These are phyloP conservation scores for Ophiostoma piceae DNA, from an alignment of 2,329 filamentous ascomycete species.

Conservation along the genomic window DNA sequence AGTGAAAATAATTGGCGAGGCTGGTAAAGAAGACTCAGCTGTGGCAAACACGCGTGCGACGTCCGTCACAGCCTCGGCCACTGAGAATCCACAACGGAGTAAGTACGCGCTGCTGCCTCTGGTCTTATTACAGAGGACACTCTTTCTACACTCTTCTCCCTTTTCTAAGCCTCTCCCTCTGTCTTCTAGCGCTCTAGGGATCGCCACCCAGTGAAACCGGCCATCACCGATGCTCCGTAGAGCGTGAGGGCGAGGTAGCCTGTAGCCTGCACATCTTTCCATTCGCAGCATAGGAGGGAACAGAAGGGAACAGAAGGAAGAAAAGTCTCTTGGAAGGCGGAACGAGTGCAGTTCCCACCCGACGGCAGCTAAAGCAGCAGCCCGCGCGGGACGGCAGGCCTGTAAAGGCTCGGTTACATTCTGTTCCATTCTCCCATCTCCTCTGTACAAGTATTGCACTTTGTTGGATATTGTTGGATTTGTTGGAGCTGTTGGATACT, in stretches of 20 bases:
- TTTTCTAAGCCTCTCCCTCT: neutral
- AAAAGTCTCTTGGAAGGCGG: neutral
- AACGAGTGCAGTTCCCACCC: neutral
- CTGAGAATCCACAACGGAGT: neutral
- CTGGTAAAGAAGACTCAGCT: neutral
- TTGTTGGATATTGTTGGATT: neutral
- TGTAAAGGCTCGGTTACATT: neutral
- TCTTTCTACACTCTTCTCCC: neutral
- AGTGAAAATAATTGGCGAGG: neutral
- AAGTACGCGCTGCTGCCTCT: neutral
- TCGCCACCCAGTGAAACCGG: conserved; percentile 10
- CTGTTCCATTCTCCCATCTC: no score
- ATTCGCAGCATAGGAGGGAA: neutral
- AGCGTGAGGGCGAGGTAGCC: neutral
- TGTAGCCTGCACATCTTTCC: conserved; percentile 3
- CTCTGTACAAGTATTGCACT: neutral
- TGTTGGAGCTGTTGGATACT: neutral
- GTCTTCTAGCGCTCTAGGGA: neutral
- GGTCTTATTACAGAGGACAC: no score
- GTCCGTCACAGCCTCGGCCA: neutral
- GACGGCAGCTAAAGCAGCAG: neutral
- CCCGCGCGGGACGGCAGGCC: neutral
- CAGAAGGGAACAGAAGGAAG: neutral
- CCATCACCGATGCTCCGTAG: conserved; percentile 5
- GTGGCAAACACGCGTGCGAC: neutral